Conservation (phyloP, 2,329 filamentous ascomycete genomes). For the Pseudogymnoascus pannorum region DNA sequence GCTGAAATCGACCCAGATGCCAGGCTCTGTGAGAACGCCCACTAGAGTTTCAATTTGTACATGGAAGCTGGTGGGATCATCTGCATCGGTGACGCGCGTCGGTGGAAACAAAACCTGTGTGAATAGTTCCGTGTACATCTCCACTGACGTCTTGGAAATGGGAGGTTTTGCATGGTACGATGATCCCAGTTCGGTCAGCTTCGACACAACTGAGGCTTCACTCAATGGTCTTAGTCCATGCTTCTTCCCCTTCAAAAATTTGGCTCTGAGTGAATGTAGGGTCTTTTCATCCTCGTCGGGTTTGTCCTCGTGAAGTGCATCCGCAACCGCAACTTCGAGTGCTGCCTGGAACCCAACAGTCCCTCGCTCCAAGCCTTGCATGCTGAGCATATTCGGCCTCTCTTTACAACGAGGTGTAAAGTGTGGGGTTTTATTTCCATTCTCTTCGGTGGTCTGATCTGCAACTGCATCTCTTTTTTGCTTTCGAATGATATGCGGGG, state of each 20-base stretch:
- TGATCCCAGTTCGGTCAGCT: constrained; percentile 45
- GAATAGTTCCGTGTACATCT: constrained; percentile 58
- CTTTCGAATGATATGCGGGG: constrained; percentile 51
- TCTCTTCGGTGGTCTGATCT: constrained; percentile 15
- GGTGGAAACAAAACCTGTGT: constrained; percentile 51
- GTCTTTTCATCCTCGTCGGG: constrained; percentile 30
- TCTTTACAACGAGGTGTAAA: constrained; percentile 28
- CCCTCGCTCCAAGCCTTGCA: constrained; percentile 63
- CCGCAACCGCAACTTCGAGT: constrained; percentile 56
- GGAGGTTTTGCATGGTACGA: constrained; percentile 46
- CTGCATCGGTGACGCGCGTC: constrained; percentile 47
- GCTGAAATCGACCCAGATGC: constrained; percentile 69
- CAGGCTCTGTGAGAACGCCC: constrained; percentile 55
- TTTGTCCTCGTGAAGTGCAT: constrained; percentile 56
- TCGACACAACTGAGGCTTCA: constrained; percentile 50
- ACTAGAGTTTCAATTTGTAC: constrained; percentile 65
- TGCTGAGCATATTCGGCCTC: constrained; percentile 62
- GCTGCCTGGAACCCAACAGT: constrained; percentile 64
- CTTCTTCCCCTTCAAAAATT: constrained; percentile 31
- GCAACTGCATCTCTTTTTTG: constrained; percentile 38
- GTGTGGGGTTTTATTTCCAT: constrained; percentile 20
- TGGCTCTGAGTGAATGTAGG: constrained; percentile 20
- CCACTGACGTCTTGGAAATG: constrained; percentile 40
- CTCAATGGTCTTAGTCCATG: constrained; percentile 44
- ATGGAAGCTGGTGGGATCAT: constrained; percentile 55